These are phyloP conservation scores for Phlebiopsis gigantea DNA, from an alignment of 768 basidiomycete species.

Conservation along the genomic window DNA sequence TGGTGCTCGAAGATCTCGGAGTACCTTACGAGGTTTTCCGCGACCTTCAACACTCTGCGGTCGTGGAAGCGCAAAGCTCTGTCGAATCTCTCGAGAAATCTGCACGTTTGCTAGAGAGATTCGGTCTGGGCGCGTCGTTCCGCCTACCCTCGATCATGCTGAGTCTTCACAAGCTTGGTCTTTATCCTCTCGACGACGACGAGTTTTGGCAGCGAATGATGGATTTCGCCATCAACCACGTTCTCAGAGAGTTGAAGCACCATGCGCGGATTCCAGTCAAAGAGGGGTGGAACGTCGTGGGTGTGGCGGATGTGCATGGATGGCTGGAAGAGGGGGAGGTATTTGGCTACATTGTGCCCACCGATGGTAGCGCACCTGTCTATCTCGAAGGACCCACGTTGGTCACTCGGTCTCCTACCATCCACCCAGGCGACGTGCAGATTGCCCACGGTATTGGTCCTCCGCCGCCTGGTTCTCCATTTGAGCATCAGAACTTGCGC, in stretches of 20 bases:
- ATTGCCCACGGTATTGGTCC: conserved; percentile 53
- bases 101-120: conserved; percentile 44
- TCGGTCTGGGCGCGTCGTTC: conserved; percentile 56
- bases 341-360: conserved; percentile 51
- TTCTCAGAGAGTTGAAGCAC: conserved; percentile 62
- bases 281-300: conserved; percentile 61
- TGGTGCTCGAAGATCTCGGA: conserved; percentile 57
- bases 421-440: conserved; percentile 66
- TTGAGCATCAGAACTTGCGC: conserved; percentile 42
- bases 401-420: conserved; percentile 61
- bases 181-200: conserved; percentile 33
- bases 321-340: conserved; percentile 50
- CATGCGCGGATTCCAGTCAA: conserved; percentile 63
- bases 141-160: conserved; percentile 48
- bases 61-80: conserved; percentile 35
- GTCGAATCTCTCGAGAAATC: conserved; percentile 38
- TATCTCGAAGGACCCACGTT: conserved; percentile 52
- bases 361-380: conserved; percentile 27
- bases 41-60: conserved; percentile 45
- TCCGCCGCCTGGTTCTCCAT: conserved; percentile 51
- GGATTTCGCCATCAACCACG: conserved; percentile 51
- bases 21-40: conserved; percentile 50
- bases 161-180: conserved; percentile 42
- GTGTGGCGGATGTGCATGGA: conserved; percentile 60
- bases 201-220: conserved; percentile 48